Base-by-base conservation (phyloP, 177 flowering plant species). In the Vitis hybrid region DNA sequence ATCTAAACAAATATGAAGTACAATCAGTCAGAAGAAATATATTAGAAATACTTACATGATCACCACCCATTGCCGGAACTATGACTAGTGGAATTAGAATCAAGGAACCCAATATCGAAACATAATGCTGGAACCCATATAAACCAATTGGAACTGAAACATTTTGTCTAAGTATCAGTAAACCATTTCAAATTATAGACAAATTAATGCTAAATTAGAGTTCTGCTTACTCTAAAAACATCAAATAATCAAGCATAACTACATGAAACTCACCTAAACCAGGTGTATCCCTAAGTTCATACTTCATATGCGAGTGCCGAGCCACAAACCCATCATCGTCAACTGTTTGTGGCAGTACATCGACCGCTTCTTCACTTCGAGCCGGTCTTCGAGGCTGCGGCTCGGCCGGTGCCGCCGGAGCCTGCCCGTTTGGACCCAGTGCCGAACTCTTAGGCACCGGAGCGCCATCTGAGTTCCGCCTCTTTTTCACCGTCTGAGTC, bases 51-150 rank as follows among this genome's bases (percentile, higher is more conserved):
- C 97, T 89, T 77, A 95, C 99, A 67, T 82, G 78, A 70, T 72
- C 77, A 69, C 99, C 99, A 58, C 99, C 99, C 99, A 95, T 95
- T 64, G 95, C 98, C 13, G 99, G 99, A 74, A 91, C 98, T 57
- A 95, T 91, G 52, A 95, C 98, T 0, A 95, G 93, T 5, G 99
- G 99, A 75, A 89, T 85, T 15, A 95, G 93, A 74, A 95, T 81
- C 81, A 95, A 76, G 52, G 99, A 95, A 57, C 97, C 98, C 85
- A 95, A 69, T 58, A 93, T 93, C 2, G 99, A 95, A 62, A 95
- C 58, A 66, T 79, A 95, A 78, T 95, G 99, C 79, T 95, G 99
- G 61, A 95, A 74, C 22, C 99, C 99, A 71, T 93, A 93, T 10
- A 95, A 68, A 68, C 94, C 94, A 78, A 93, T 91, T 0, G 98